Evolutionary conservation across 495 filamentous ascomycete genomes (phyloP).

Genomic region (Aspergillus avenaceus): DNA sequence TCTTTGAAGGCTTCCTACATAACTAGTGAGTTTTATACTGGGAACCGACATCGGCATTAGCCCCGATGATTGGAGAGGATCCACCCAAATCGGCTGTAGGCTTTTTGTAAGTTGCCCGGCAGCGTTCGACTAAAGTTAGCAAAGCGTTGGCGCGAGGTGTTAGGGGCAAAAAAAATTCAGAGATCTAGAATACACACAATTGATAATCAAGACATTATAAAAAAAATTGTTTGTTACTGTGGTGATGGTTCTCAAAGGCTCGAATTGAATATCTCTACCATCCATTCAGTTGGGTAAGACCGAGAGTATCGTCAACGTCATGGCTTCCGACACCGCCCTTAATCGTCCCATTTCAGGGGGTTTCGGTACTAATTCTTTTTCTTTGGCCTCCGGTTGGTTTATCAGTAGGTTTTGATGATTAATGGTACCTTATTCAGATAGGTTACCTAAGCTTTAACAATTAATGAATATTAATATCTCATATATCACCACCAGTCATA

Average conservation of each 20-base stretch:
- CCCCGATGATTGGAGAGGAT: neutral
- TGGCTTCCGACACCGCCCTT: conserved; percentile 11
- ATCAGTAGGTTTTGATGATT: neutral
- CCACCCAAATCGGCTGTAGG: neutral
- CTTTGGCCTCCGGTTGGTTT: neutral
- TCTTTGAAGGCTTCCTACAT: neutral
- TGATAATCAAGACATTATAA: conserved; percentile 7
- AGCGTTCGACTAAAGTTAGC: neutral
- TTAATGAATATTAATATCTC: too few relatives aligned
- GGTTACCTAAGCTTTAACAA: too few relatives aligned
- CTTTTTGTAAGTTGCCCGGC: neutral
- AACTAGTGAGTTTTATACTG: neutral
- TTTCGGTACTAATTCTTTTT: conserved; percentile 5
- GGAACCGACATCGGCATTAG: conserved; percentile 2
- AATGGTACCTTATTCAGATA: neutral
- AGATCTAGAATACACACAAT: conserved; percentile 5
- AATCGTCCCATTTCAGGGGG: neutral
- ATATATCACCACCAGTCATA: too few relatives aligned
- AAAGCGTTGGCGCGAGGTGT: neutral
- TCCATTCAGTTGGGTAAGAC: neutral
- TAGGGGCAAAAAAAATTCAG: neutral
- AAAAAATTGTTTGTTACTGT: neutral
- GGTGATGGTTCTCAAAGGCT: too few relatives aligned
- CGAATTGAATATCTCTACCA: neutral
- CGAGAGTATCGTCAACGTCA: conserved; percentile 2